A percentile compares a stretch with the other conserved stretches of the same genome.
These are phyloP conservation scores for Clonostachys solani DNA, from an alignment of 2,329 filamentous ascomycete species.

Conservation along the genomic window DNA sequence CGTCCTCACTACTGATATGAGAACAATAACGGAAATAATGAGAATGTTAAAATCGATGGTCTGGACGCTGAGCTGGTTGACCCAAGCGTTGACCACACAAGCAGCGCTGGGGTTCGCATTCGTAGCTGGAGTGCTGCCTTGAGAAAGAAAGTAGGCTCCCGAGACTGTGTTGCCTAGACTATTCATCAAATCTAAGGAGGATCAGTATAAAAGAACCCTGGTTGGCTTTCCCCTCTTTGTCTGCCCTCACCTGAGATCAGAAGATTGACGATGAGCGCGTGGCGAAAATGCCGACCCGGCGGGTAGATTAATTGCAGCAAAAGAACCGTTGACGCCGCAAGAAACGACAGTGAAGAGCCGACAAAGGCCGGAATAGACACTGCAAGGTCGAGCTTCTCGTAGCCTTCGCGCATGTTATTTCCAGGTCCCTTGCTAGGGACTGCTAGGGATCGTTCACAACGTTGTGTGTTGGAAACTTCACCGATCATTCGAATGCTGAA, in stretches of 20 bases:
- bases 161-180: conserved; percentile 4
- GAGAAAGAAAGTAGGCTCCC: conserved; percentile 1
- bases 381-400: conserved; percentile 1
- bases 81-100: conserved; percentile 3
- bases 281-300: conserved; percentile 4
- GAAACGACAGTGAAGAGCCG: conserved; percentile 5
- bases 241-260: conserved; percentile 3
- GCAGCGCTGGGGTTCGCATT: background rate
- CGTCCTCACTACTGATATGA: conserved; percentile 2
- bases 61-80: conserved; percentile 3
- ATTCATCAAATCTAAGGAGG: conserved; percentile 6
- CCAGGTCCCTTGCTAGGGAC: too few relatives aligned
- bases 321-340: conserved; percentile 5
- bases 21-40: conserved; percentile 1
- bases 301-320: conserved; percentile 5
- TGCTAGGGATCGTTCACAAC: too few relatives aligned
- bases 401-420: background rate
- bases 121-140: conserved; percentile 1
- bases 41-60: conserved; percentile 4
- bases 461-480: too few relatives aligned
- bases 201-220: background rate
- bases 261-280: conserved; percentile 4
- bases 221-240: background rate
- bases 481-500: too few relatives aligned
- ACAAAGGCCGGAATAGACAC: conserved; percentile 6